Evolutionary conservation across 306 rosid genomes (phyloP).

Genomic region (Ormosia semicastrata): DNA sequence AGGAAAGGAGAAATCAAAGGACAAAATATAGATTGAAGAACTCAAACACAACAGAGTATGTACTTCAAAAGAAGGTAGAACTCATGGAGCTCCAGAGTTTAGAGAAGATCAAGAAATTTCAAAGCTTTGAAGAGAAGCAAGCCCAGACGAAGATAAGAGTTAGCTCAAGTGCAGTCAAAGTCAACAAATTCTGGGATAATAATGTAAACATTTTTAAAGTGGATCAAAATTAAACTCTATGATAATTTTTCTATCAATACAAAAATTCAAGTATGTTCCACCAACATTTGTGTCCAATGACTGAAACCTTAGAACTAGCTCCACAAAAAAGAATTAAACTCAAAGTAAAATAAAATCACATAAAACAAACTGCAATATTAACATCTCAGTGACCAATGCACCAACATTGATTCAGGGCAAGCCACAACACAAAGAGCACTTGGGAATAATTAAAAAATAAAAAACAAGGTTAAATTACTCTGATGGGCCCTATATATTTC

Average conservation of each 20-base stretch:
- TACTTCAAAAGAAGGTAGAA: neutral
- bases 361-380: constrained; percentile 6
- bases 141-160: neutral
- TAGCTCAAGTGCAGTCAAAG: neutral
- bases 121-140: neutral
- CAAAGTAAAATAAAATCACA: neutral
- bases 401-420: neutral
- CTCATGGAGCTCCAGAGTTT: neutral
- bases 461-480: neutral
- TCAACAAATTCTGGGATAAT: neutral
- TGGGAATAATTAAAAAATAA: neutral
- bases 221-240: neutral
- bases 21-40: neutral
- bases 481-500: neutral
- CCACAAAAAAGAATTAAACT: neutral
- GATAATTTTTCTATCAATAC: neutral
- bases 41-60: neutral
- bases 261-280: neutral
- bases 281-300: neutral
- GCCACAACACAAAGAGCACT: neutral
- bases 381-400: neutral
- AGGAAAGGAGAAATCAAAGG: neutral
- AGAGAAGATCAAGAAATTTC: neutral
- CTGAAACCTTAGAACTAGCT: neutral
- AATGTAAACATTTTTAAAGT: neutral